phyloP scores from a whole-genome alignment of 163 green algal species.

The Scenedesmus sp. region DNA sequence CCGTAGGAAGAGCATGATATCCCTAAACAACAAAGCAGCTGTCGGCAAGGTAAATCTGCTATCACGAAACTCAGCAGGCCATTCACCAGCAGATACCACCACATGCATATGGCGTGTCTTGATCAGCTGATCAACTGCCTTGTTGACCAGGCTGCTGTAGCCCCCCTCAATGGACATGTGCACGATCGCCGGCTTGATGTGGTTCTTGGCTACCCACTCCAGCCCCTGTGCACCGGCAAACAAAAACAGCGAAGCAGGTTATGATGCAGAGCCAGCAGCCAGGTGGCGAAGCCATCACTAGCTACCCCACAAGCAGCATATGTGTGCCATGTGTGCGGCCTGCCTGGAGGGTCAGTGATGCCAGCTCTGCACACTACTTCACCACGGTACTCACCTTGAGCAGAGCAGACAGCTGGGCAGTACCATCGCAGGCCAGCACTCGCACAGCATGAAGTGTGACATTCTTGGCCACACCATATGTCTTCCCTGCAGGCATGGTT shows the following conservation, averaged over 20 bases:
- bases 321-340: not conserved
- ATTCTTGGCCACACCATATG: slow-evolving; percentile 84
- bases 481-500: slow-evolving; percentile 46
- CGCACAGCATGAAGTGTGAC: slow-evolving; percentile 75
- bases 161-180: slow-evolving; percentile 78
- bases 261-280: not conserved
- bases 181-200: slow-evolving; percentile 75
- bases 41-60: too few relatives aligned
- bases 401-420: slow-evolving; percentile 59
- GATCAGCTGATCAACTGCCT: slow-evolving; percentile 56
- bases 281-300: not conserved
- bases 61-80: not conserved
- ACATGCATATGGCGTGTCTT: slow-evolving; percentile 50
- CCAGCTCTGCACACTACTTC: not conserved
- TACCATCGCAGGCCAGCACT: slow-evolving; percentile 73
- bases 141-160: slow-evolving; percentile 56
- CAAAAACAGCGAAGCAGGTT: not conserved
- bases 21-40: too few relatives aligned
- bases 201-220: slow-evolving; percentile 77
- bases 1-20: too few relatives aligned
- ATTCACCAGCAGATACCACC: slow-evolving; percentile 53
- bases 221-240: slow-evolving; percentile 66
- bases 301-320: not conserved
- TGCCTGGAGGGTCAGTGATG: not conserved
- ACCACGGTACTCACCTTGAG: slow-evolving; percentile 43